These are phyloP conservation scores for Blepharisma stoltei DNA, from an alignment of 73 alveolate genomes.

Conservation along the genomic window DNA sequence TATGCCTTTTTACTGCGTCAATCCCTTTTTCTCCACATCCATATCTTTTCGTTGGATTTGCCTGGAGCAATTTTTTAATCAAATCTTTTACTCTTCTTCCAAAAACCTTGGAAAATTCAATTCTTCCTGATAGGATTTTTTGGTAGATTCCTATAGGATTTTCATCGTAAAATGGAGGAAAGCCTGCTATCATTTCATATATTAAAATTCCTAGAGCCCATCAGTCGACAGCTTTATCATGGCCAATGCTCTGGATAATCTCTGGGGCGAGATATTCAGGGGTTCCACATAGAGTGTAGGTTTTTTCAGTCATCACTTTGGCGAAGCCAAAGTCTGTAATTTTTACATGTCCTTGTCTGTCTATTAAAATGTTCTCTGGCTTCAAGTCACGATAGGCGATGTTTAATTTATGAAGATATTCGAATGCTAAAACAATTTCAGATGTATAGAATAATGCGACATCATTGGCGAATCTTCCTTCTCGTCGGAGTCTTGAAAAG, in stretches of 20 bases:
- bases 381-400: constrained; percentile 82
- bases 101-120: constrained; percentile 69
- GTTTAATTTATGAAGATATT: constrained; percentile 68
- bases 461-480: constrained; percentile 88
- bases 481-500: constrained; percentile 76
- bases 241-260: constrained; percentile 69
- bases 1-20: constrained; percentile 65
- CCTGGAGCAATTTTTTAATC: constrained; percentile 51
- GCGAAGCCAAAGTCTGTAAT: constrained; percentile 88
- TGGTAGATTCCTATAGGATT: constrained; percentile 77
- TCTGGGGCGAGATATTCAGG: constrained; percentile 89
- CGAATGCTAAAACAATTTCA: constrained; percentile 72
- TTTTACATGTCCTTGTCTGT: constrained; percentile 75
- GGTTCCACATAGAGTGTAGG: constrained; percentile 86
- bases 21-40: constrained; percentile 61
- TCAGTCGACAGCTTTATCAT: constrained; percentile 78
- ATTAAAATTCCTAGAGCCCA: constrained; percentile 85
- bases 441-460: constrained; percentile 78
- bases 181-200: constrained; percentile 83
- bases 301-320: constrained; percentile 64
- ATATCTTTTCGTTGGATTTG: constrained; percentile 40
- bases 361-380: constrained; percentile 79
- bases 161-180: constrained; percentile 84
- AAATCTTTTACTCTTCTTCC: constrained; percentile 68
- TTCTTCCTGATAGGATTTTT: constrained; percentile 76